phyloP scores from a whole-genome alignment of 371 early-diverging fungal genomes.

The Parasitella parasitica region DNA sequence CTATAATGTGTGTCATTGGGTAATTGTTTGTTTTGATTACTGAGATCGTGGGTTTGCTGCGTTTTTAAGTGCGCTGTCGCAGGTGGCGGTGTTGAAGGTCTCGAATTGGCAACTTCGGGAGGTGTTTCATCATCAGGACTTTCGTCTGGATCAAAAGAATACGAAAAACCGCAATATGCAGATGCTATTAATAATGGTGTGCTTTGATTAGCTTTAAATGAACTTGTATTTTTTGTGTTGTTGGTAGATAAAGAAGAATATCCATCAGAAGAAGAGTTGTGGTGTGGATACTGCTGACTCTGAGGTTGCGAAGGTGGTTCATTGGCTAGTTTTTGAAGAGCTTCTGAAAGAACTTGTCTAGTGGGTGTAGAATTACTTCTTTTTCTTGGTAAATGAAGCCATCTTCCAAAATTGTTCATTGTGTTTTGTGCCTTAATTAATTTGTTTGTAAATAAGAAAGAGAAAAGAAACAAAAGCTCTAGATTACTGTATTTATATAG shows the following conservation, averaged over 20 bases:
- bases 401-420: slow-evolving; percentile 1
- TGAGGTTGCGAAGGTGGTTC: neutral
- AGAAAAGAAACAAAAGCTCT: neutral
- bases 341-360: neutral
- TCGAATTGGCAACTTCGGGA: neutral
- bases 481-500: neutral
- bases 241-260: neutral
- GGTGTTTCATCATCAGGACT: neutral
- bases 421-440: no score
- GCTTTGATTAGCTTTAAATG: neutral
- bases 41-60: neutral
- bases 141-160: neutral
- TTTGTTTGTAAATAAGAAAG: neutral
- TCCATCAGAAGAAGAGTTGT: neutral
- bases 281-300: neutral
- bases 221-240: neutral
- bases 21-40: neutral
- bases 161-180: slow-evolving; percentile 1
- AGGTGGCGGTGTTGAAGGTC: neutral
- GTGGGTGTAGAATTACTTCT: slow-evolving; percentile 2
- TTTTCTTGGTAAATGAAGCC: slow-evolving; percentile 1
- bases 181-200: slow-evolving; percentile 10
- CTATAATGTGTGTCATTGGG: neutral
- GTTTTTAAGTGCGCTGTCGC: neutral
- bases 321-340: neutral